Percentiles rank a stretch among this genome's conserved stretches.
Conservation (phyloP, 805 yeast species). For the Priceomyces castillae region DNA sequence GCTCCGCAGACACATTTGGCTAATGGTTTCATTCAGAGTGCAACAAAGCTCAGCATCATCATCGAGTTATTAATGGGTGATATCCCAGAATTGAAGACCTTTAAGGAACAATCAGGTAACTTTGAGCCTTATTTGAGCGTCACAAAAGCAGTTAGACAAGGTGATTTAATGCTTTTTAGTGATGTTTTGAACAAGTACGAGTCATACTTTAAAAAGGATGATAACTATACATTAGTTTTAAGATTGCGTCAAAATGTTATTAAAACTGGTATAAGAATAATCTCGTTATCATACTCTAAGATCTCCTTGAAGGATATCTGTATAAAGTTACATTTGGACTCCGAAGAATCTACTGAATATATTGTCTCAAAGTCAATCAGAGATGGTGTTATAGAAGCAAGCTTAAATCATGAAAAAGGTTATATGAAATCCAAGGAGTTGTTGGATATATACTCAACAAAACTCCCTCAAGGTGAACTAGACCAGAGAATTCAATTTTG, state of each 20-base stretch:
- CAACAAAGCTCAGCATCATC: constrained; percentile 81
- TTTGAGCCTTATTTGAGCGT: constrained; percentile 81
- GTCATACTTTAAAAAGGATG: constrained; percentile 64
- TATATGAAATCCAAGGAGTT: constrained; percentile 88
- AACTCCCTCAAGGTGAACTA: constrained; percentile 80
- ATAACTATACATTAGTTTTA: constrained; percentile 77
- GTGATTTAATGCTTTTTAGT: constrained; percentile 81
- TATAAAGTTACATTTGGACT: constrained; percentile 83
- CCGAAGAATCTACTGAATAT: constrained; percentile 95
- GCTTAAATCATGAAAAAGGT: constrained; percentile 85
- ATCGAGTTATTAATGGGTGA: constrained; percentile 96
- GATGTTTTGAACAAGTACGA: constrained; percentile 65
- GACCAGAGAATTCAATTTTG: constrained; percentile 94
- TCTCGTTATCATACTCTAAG: constrained; percentile 84
- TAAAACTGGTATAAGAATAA: constrained; percentile 93
- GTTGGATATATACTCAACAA: constrained; percentile 81
- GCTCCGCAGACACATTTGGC: constrained; percentile 89
- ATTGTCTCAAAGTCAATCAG: constrained; percentile 95
- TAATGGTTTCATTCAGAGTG: constrained; percentile 82
- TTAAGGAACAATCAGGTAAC: constrained; percentile 59
- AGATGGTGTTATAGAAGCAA: constrained; percentile 96
- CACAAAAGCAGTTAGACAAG: constrained; percentile 87
- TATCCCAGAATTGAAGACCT: constrained; percentile 83
- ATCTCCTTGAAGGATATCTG: constrained; percentile 93
- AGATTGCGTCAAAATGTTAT: constrained; percentile 95